A percentile compares a stretch with the other conserved stretches of the same genome.
Conservation (phyloP, 2,329 filamentous ascomycete species). For the Alternaria arborescens region DNA sequence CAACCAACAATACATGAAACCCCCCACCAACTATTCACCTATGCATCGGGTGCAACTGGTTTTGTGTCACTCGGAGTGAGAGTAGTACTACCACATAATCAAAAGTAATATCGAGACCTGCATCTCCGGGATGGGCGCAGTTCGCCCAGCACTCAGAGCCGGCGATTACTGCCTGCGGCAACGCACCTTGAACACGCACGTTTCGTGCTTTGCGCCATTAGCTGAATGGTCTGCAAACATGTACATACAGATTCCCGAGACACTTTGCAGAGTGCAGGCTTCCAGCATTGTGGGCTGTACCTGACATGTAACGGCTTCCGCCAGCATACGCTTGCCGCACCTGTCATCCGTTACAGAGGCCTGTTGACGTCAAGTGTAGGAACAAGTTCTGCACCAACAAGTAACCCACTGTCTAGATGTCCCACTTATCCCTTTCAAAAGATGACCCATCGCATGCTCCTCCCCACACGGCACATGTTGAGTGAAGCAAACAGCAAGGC, state of each 20-base stretch:
- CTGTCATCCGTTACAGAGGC: constrained; percentile 2
- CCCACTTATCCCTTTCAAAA: neutral
- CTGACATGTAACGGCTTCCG: constrained; percentile 11
- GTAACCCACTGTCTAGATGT: neutral
- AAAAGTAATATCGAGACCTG: constrained; percentile 10
- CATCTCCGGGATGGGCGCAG: constrained; percentile 4
- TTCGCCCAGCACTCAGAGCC: neutral
- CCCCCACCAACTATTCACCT: neutral
- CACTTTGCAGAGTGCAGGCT: neutral
- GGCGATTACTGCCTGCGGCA: constrained; percentile 6
- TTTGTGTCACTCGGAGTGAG: neutral
- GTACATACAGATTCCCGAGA: constrained; percentile 2
- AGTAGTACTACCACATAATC: constrained; percentile 2
- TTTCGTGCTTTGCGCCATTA: neutral
- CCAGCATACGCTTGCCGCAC: constrained; percentile 3
- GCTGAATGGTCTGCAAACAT: neutral
- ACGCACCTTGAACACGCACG: neutral
- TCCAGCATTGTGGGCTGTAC: constrained; percentile 10
- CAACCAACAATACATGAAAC: constrained; percentile 4
- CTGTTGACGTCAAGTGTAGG: constrained; percentile 13
- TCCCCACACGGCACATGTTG: constrained; percentile 6
- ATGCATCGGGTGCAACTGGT: neutral
- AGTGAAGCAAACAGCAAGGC: constrained; percentile 1
- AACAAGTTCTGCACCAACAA: constrained; percentile 3
- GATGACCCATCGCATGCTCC: neutral